A percentile compares a stretch with the other conserved stretches of the same genome.
Conservation (phyloP, 2,329 filamentous ascomycete genomes). For the Coniosporium tulheliwenetii region DNA sequence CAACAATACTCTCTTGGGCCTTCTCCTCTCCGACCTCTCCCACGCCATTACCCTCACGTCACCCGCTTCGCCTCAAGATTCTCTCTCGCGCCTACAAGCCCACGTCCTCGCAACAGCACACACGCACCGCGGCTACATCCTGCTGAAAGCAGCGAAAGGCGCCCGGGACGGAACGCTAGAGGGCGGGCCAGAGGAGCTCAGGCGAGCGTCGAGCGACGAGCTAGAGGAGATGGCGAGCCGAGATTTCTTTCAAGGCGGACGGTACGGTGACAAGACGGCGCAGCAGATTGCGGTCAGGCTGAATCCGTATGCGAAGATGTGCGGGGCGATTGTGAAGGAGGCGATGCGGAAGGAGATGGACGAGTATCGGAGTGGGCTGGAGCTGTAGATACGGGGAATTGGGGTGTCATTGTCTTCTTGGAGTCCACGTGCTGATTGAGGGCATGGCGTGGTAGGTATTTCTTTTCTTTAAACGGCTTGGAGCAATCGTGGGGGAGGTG, state of each 20-base stretch:
- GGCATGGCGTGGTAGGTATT: no score
- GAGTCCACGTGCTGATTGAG: no score
- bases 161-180: constrained; percentile 1
- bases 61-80: constrained; percentile 32
- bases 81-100: constrained; percentile 48
- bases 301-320: constrained; percentile 48
- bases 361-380: no score
- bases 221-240: constrained; percentile 40
- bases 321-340: constrained; percentile 45
- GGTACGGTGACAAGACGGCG: constrained; percentile 41
- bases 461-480: no score
- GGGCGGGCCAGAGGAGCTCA: constrained; percentile 15
- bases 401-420: no score
- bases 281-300: constrained; percentile 42
- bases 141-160: constrained; percentile 17
- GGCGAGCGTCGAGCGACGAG: constrained; percentile 17
- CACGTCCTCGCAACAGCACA: constrained; percentile 54
- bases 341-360: constrained; percentile 36
- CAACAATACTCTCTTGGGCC: constrained; percentile 1
- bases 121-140: constrained; percentile 47
- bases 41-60: constrained; percentile 42
- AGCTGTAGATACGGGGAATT: no score
- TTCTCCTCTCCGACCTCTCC: constrained; percentile 19
- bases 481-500: no score
- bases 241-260: constrained; percentile 37